These are phyloP conservation scores for Globisporangium iwayamae DNA, from an alignment of 352 stramenopile species.

Conservation along the genomic window DNA sequence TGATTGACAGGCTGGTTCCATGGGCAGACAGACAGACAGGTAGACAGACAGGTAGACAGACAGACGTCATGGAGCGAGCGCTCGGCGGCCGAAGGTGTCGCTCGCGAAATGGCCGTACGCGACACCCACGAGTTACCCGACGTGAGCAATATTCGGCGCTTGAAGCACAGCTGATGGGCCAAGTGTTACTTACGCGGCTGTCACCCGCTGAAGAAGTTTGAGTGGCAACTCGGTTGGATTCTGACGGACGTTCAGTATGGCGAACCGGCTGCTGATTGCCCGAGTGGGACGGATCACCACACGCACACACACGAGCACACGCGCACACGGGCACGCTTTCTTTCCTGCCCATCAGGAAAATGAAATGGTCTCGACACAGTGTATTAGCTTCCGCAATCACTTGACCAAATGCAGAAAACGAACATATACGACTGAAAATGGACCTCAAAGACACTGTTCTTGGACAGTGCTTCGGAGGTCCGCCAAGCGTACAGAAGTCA, in stretches of 20 bases:
- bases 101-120: not conserved
- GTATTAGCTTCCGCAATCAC: too few relatives aligned
- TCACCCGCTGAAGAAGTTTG: not conserved
- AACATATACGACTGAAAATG: not conserved
- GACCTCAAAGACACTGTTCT: not conserved
- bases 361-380: too few relatives aligned
- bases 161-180: not conserved
- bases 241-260: conserved; percentile 1
- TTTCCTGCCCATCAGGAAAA: too few relatives aligned
- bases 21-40: not conserved
- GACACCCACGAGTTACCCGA: not conserved
- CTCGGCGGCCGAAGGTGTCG: too few relatives aligned
- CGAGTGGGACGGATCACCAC: not conserved
- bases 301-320: too few relatives aligned
- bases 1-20: not conserved
- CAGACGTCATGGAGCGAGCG: too few relatives aligned
- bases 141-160: not conserved
- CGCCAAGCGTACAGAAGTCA: not conserved
- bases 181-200: not conserved
- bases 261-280: not conserved
- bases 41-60: too few relatives aligned
- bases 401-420: too few relatives aligned
- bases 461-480: not conserved
- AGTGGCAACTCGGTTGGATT: not conserved
- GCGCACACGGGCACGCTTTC: too few relatives aligned